Percentiles rank a stretch among this genome's conserved stretches.
These are phyloP conservation scores for Naganishia onofrii DNA, from an alignment of 768 basidiomycete genomes.

Conservation along the genomic window DNA sequence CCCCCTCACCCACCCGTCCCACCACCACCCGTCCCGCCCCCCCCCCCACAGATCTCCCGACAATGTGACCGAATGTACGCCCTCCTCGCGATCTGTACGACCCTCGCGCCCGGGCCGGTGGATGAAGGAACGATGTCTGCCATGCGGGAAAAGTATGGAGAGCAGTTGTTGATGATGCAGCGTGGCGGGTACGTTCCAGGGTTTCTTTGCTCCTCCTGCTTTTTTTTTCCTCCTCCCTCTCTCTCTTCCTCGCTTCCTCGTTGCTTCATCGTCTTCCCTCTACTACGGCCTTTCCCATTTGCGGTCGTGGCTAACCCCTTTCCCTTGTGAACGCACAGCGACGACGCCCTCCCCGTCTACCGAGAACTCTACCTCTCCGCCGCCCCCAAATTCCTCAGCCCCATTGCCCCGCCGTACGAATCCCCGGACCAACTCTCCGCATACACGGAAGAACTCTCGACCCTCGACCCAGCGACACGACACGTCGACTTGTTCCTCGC, in stretches of 20 bases:
- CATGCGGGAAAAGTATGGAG: slow-evolving; percentile 89
- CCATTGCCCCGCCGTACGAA: slow-evolving; percentile 91
- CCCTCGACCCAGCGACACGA: slow-evolving; percentile 72
- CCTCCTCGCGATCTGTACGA: slow-evolving; percentile 86
- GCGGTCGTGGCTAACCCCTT: no score
- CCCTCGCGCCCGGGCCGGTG: slow-evolving; percentile 82
- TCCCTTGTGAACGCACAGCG: slow-evolving; percentile 32
- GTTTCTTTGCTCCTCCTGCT: no score
- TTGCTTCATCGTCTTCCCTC: no score
- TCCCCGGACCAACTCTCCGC: slow-evolving; percentile 64
- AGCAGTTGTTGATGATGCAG: slow-evolving; percentile 80
- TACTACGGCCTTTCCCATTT: no score
- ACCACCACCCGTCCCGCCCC: neutral
- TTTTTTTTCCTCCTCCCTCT: no score
- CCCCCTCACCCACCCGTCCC: neutral
- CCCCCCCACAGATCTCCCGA: slow-evolving; percentile 76
- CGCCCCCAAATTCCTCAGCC: slow-evolving; percentile 93
- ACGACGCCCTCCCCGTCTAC: slow-evolving; percentile 71
- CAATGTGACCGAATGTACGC: slow-evolving; percentile 98
- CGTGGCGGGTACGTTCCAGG: slow-evolving; percentile 59
- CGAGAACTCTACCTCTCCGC: slow-evolving; percentile 92
- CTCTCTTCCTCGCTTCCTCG: neutral
- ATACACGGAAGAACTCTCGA: slow-evolving; percentile 54
- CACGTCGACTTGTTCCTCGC: slow-evolving; percentile 81
- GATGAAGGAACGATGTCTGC: slow-evolving; percentile 93